Conservation (phyloP, 2,329 filamentous ascomycete genomes). For the Hymenoscyphus repandus region DNA sequence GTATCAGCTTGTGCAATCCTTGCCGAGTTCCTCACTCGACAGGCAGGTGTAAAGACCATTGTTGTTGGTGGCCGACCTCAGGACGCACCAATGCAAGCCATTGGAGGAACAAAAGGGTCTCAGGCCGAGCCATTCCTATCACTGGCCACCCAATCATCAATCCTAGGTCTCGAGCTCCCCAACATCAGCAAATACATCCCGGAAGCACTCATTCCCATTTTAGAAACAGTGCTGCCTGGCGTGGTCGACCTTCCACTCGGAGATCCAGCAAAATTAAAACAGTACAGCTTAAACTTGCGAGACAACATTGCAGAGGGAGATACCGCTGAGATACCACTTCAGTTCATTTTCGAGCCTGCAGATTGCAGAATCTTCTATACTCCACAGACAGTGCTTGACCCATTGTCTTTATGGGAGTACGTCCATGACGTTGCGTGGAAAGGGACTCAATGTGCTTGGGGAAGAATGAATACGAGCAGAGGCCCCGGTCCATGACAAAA, state of each 20-base stretch:
- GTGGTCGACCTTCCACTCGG: too few species aligned
- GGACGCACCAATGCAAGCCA: conserved; percentile 44
- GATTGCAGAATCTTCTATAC: conserved; percentile 56
- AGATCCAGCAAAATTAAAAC: conserved; percentile 10
- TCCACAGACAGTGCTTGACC: conserved; percentile 41
- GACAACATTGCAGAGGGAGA: conserved; percentile 31
- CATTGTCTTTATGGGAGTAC: conserved; percentile 41
- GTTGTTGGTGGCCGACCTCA: conserved; percentile 46
- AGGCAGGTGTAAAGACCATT: conserved; percentile 46
- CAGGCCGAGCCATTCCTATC: conserved; percentile 35
- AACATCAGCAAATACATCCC: conserved; percentile 10
- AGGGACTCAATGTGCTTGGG: conserved; percentile 5
- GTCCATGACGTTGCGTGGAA: conserved; percentile 12
- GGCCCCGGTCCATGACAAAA: too few species aligned
- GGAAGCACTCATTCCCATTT: not conserved
- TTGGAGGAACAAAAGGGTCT: conserved; percentile 32
- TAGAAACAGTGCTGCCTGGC: conserved; percentile 12
- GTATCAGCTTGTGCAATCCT: conserved; percentile 47
- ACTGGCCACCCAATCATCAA: conserved; percentile 18
- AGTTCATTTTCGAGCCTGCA: conserved; percentile 56
- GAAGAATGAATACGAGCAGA: not conserved
- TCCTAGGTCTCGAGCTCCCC: not conserved
- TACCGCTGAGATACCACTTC: conserved; percentile 37
- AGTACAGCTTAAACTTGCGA: conserved; percentile 36
- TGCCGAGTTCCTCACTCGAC: conserved; percentile 45